A percentile compares a stretch with the other conserved stretches of the same genome.
phyloP scores from a whole-genome alignment of 225 moss, liverwort and hornwort species.

The Ulota crispa region DNA sequence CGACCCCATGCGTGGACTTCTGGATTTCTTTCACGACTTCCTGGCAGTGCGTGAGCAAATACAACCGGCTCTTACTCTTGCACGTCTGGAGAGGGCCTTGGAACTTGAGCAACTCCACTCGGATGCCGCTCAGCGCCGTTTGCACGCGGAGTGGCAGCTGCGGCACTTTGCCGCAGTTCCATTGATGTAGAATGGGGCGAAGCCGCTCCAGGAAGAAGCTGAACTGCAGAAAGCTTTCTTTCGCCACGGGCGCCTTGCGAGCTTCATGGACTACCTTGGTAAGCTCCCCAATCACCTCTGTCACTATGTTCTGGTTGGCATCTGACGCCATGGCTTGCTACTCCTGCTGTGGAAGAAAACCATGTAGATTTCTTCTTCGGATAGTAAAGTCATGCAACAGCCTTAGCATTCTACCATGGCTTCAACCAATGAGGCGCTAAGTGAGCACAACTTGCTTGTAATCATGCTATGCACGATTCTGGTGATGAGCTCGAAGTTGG shows the following conservation, averaged over 20 bases:
- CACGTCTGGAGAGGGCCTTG: constrained; percentile 27
- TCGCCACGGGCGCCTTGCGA: constrained; percentile 14
- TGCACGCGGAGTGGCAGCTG: constrained; percentile 36
- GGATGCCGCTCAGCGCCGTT: constrained; percentile 22
- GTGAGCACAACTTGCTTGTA: background rate
- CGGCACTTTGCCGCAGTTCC: constrained; percentile 22
- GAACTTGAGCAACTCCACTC: constrained; percentile 24
- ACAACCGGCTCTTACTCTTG: constrained; percentile 30
- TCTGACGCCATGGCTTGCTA: constrained; percentile 19
- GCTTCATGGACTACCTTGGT: constrained; percentile 27
- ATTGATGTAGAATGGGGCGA: constrained; percentile 26
- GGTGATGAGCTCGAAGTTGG: background rate
- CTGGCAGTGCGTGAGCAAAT: constrained; percentile 36
- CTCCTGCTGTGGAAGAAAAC: background rate
- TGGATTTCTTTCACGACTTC: constrained; percentile 34
- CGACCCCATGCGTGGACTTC: constrained; percentile 21
- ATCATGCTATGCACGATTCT: background rate
- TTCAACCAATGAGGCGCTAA: background rate
- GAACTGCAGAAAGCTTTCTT: constrained; percentile 25
- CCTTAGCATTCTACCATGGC: background rate
- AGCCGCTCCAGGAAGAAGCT: constrained; percentile 30
- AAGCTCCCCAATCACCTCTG: constrained; percentile 33
- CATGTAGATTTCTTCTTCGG: background rate
- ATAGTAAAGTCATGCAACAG: background rate
- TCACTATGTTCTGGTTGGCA: constrained; percentile 29